These are phyloP conservation scores for Termitomyces eurrhizus DNA, from an alignment of 768 basidiomycete species.

Conservation along the genomic window DNA sequence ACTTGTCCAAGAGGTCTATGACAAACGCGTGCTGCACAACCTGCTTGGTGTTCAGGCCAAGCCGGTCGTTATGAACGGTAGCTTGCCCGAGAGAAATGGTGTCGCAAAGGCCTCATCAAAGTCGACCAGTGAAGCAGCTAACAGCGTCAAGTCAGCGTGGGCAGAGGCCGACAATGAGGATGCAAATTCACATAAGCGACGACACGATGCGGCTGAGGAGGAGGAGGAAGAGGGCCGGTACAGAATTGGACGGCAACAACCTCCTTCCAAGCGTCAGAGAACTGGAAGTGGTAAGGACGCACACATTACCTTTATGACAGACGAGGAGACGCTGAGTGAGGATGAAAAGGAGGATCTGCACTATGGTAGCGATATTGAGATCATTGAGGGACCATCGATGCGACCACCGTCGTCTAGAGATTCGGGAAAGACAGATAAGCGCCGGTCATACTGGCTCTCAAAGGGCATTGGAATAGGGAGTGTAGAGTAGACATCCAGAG, in stretches of 20 bases:
- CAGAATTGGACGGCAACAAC: slow-evolving; percentile 34
- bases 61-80: neutral
- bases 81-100: neutral
- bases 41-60: slow-evolving; percentile 43
- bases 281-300: slow-evolving; percentile 35
- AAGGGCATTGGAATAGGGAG: slow-evolving; percentile 39
- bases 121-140: neutral
- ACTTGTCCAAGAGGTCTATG: slow-evolving; percentile 66
- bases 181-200: slow-evolving; percentile 2
- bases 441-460: slow-evolving; percentile 56
- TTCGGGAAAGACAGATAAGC: slow-evolving; percentile 17
- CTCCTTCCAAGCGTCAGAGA: slow-evolving; percentile 43
- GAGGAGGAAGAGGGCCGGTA: slow-evolving; percentile 60
- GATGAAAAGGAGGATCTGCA: slow-evolving; percentile 20
- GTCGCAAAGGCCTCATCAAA: neutral
- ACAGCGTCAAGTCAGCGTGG: slow-evolving; percentile 2
- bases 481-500: slow-evolving; percentile 4
- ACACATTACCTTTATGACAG: slow-evolving; percentile 38
- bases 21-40: slow-evolving; percentile 53
- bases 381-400: neutral
- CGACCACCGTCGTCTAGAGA: neutral
- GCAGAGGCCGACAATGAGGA: slow-evolving; percentile 23
- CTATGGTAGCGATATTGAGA: slow-evolving; percentile 4
- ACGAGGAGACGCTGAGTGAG: slow-evolving; percentile 28
- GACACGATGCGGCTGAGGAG: slow-evolving; percentile 18